Percentiles rank a stretch among this genome's conserved stretches.
Evolutionary conservation across 176 grass and related monocot genomes (phyloP).

Genomic region (Olyra latifolia): DNA sequence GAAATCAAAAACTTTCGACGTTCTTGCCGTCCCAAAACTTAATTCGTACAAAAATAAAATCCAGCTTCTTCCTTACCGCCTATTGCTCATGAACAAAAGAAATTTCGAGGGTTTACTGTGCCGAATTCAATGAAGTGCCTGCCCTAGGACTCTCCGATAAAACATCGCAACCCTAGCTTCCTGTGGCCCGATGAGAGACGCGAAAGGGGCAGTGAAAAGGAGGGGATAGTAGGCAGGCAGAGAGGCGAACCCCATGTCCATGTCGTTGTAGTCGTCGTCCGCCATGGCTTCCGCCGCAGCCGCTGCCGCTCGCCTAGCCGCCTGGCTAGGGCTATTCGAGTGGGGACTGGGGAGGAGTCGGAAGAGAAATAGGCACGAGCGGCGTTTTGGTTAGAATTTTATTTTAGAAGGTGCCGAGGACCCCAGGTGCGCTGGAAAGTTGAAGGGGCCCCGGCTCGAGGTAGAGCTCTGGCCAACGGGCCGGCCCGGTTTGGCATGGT

Average conservation of each 20-base stretch:
- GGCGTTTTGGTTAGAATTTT: neutral
- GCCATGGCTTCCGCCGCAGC: constrained; percentile 34
- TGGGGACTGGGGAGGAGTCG: no score
- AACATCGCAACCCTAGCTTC: constrained; percentile 24
- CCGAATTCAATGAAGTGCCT: neutral
- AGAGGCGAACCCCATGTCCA: constrained; percentile 39
- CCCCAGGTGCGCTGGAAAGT: no score
- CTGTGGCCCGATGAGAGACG: neutral
- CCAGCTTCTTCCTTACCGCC: neutral
- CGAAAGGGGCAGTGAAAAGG: no score
- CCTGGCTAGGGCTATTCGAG: neutral
- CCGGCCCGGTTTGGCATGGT: no score
- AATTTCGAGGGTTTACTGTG: neutral
- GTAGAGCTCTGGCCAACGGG: no score
- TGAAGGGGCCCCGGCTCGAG: no score
- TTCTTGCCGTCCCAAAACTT: neutral
- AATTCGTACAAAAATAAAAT: neutral
- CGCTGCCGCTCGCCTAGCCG: neutral
- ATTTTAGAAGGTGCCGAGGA: no score
- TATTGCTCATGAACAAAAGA: neutral
- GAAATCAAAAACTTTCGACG: neutral
- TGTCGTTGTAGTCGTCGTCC: constrained; percentile 50
- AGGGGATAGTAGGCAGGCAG: neutral
- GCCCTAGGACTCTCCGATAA: no score
- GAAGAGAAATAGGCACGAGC: neutral